These are phyloP conservation scores for Ajuga reptans DNA, from an alignment of 305 asterid species.

Conservation along the genomic window DNA sequence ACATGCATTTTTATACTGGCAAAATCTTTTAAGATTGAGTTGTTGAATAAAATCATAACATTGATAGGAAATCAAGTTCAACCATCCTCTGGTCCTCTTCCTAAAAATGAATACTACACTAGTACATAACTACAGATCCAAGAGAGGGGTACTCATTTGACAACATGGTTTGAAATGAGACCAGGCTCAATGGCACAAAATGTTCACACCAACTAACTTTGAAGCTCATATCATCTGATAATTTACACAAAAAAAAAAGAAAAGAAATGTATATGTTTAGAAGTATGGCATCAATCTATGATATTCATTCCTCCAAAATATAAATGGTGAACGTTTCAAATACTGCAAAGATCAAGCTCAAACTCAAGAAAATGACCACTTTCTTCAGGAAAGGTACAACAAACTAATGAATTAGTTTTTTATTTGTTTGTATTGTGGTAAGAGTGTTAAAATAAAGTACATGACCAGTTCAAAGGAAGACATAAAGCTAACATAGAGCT, in stretches of 20 bases:
- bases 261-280: neutral
- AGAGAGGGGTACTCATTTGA: neutral
- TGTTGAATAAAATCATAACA: neutral
- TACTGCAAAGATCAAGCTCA: neutral
- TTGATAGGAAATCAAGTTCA: neutral
- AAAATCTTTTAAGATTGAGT: neutral
- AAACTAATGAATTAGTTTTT: neutral
- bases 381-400: neutral
- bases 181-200: neutral
- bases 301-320: neutral
- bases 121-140: neutral
- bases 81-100: neutral
- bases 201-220: neutral
- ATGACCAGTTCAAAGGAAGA: neutral
- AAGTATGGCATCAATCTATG: neutral
- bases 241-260: neutral
- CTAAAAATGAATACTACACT: neutral
- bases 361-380: neutral
- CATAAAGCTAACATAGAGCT: neutral
- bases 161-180: neutral
- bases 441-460: conserved; percentile 1
- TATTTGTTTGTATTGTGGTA: conserved; percentile 3
- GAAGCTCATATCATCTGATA: neutral
- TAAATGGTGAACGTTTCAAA: neutral
- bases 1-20: neutral